Base-by-base conservation (phyloP, 768 basidiomycete genomes). In the Mycena metata region DNA sequence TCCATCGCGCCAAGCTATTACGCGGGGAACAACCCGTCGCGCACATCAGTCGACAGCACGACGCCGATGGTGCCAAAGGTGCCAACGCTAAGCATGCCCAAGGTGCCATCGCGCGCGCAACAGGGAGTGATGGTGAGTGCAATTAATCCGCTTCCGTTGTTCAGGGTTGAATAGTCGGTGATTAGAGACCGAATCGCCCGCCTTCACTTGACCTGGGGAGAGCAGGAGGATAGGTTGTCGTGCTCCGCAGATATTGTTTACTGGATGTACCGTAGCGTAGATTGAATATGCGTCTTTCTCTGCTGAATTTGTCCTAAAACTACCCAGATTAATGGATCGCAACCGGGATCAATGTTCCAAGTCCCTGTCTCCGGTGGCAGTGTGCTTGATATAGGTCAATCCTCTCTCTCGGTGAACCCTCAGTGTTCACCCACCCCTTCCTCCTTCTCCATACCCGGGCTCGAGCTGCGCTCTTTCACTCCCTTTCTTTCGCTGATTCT, bases 1-100 rank as follows among this genome's bases (percentile, higher is more conserved):
- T 82, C 81, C 1, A 79, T 82, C 45, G 79, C 82, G 61, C 80
- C 81, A n/a, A 82, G 81, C 70, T 80, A 82, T 67, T 82, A 81
- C 62, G 78, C 47, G 21, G 39, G 45, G 17, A 58, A 46, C 30
- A 42, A 59, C 23, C 19, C 21, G 2, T 50, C 66, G 33, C 72
- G 52, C 51, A 55, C 68, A 61, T 76, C 76, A 60, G 61, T 74
- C 39, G 64, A 42, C 26, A 78, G 78, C 17, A 76, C 74, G 17
- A 69, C 74, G 47, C 75, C 76, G 39, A 70, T 78, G 54, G 72
- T 79, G 52, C 70, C 76, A 60, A 64, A 49, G 39, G 76, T 79
- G 54, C 72, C 76, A 60, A 67, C 46, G 30, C n/a, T 71, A 4
- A 19, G 19, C 55, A 58, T 72, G 70, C 70, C 70, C 24, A 13